Evolutionary conservation across 148 eudicot species (phyloP).

Genomic region (Rhododendron vialii): DNA sequence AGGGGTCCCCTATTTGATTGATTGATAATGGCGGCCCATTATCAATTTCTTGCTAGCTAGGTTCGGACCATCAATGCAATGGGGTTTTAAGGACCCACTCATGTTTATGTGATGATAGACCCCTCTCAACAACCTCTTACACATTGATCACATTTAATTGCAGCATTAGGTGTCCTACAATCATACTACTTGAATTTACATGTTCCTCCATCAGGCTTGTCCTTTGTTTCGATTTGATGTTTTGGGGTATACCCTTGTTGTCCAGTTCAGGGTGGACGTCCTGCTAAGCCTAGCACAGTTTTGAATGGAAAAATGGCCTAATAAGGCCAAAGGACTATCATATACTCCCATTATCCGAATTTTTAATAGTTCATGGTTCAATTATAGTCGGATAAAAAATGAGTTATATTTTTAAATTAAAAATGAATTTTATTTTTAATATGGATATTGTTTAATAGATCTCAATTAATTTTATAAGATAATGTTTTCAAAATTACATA

Average conservation of each 20-base stretch:
- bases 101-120: background rate
- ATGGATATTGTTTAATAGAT: too few relatives aligned
- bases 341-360: too few relatives aligned
- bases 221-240: background rate
- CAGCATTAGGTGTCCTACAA: background rate
- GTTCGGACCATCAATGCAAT: background rate
- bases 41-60: background rate
- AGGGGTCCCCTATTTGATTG: background rate
- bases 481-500: too few relatives aligned
- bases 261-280: background rate
- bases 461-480: too few relatives aligned
- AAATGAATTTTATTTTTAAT: too few relatives aligned
- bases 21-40: background rate
- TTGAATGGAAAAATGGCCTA: background rate
- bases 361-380: too few relatives aligned
- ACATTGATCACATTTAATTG: background rate
- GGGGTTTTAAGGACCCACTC: background rate
- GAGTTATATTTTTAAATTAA: too few relatives aligned
- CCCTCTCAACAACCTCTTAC: background rate
- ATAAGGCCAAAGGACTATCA: background rate
- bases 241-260: background rate
- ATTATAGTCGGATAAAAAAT: too few relatives aligned
- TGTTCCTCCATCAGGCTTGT: background rate
- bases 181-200: background rate
- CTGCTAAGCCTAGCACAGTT: background rate